Evolutionary conservation across 768 basidiomycete species (phyloP), one percentile per base, ranked within the genome.

Genomic region (Lactifluus subvellereus): DNA sequence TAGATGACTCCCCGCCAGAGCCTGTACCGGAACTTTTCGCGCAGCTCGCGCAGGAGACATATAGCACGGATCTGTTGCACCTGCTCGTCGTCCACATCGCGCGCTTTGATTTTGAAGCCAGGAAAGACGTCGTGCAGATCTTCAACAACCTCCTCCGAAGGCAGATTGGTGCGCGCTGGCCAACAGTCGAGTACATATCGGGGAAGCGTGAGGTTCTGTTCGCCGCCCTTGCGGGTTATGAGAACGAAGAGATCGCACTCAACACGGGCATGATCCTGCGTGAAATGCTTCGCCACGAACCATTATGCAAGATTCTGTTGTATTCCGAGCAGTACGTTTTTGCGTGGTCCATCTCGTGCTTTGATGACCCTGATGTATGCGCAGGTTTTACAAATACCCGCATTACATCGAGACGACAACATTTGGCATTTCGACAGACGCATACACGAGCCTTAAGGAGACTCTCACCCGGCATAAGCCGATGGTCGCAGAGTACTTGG

Each of bases 261-360:
- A 99, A 99, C 70, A 98, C 96, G 0, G 96, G 97, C 9, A 96
- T 97, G 94, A 90, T 98, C 61, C 78, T 99, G 54, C 91, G 92
- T 70, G 97, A 98, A 77, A 98, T 98, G 91, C 77, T 99, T 67
- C 82, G 89, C 67, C 91, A 97, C 72, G 97, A 99, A 72, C 85
- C 89, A 54, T 76, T 99, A 27, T 87, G 88, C 49, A 92, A 94
- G 80, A 86, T 94, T 57, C 74, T 98, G 57, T 81, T 99, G 48
- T 84, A 96, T 71, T 95, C 94, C 13, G 95, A 98, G 66, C 86
- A 96, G 96, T 96, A 73, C 74, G 93, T 80, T 8, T 52, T 32
- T 18, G 42, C 52, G n/a, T 51, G 2, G n/a, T 47, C 59, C 33
- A 49, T 49, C 42, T 38, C 40, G 45, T 42, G 27, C 30, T 10